Evolutionary conservation across 1,284 basidiomycete genomes (phyloP).

Genomic region (Apiotrichum montevideense): DNA sequence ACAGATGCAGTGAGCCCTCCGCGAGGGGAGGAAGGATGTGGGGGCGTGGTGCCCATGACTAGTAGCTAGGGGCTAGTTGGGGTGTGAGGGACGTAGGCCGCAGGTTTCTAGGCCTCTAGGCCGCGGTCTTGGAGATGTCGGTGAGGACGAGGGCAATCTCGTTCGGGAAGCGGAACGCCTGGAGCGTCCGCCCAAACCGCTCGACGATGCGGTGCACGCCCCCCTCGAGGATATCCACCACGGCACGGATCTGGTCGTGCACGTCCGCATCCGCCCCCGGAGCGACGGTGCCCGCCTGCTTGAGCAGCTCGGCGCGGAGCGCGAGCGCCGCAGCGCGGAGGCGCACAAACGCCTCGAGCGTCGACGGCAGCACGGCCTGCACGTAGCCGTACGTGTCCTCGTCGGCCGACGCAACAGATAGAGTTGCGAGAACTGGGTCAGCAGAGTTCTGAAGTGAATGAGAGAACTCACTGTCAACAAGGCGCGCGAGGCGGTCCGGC

Average conservation of each 20-base stretch:
- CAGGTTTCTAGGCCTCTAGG: background rate
- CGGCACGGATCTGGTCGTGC: background rate
- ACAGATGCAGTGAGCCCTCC: conserved; percentile 2
- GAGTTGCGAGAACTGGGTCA: conserved; percentile 26
- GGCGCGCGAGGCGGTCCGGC: conserved; percentile 18
- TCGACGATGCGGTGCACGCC: conserved; percentile 28
- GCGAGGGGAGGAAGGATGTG: background rate
- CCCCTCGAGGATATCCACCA: conserved; percentile 20
- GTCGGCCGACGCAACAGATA: conserved; percentile 32
- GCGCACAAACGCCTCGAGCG: conserved; percentile 39
- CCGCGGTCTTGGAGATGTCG: conserved; percentile 25
- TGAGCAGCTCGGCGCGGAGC: conserved; percentile 22
- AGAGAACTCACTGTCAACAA: conserved; percentile 37
- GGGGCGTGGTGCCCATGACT: too few relatives aligned
- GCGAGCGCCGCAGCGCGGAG: conserved; percentile 21
- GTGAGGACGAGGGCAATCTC: conserved; percentile 26
- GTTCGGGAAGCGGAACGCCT: conserved; percentile 37
- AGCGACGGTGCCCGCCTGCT: conserved; percentile 12
- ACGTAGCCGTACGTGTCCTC: conserved; percentile 42
- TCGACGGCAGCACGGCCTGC: conserved; percentile 36
- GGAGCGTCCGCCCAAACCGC: conserved; percentile 31
- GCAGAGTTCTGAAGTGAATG: background rate
- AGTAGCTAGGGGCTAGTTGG: too few relatives aligned
- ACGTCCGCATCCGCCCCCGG: conserved; percentile 8
- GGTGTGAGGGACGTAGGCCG: too few relatives aligned